These are phyloP conservation scores for Hibiscus tridactylites DNA, from an alignment of 345 rosid genomes.

Conservation along the genomic window DNA sequence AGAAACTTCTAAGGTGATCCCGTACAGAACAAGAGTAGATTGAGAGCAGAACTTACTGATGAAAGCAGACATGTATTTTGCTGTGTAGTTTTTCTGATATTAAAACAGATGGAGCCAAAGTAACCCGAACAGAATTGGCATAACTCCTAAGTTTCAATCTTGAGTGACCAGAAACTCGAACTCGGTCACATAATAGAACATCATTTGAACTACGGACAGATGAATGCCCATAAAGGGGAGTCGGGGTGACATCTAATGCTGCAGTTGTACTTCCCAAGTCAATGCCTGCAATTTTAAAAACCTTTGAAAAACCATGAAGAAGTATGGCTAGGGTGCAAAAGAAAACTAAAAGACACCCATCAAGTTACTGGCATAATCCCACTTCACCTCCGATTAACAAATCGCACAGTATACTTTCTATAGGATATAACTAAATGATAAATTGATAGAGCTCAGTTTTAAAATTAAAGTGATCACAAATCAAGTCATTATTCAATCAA, in stretches of 20 bases:
- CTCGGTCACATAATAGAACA: conserved; percentile 52
- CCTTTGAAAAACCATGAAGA: not conserved
- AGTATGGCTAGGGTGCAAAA: not conserved
- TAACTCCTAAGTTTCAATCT: conserved; percentile 54
- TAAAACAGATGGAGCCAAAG: conserved; percentile 38
- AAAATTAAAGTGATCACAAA: not conserved
- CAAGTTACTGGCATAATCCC: not conserved
- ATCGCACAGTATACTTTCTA: not conserved
- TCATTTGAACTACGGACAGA: conserved; percentile 22
- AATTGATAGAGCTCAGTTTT: not conserved
- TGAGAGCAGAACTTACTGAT: conserved; percentile 41
- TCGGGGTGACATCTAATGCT: conserved; percentile 38
- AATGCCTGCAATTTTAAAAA: conserved; percentile 35
- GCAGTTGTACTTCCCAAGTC: conserved; percentile 30
- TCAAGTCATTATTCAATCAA: not conserved
- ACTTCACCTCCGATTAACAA: not conserved
- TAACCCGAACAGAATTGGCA: conserved; percentile 46
- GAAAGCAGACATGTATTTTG: conserved; percentile 70
- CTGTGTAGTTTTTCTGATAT: conserved; percentile 51
- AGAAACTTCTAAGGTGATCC: not conserved
- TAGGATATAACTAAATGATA: not conserved
- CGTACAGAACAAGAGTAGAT: not conserved
- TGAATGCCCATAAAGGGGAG: conserved; percentile 12
- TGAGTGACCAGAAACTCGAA: conserved; percentile 58
- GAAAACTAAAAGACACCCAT: not conserved